Percentiles rank a stretch among this genome's conserved stretches.
Conservation (phyloP, 2,329 filamentous ascomycete species). For the Aspergillus piperis region DNA sequence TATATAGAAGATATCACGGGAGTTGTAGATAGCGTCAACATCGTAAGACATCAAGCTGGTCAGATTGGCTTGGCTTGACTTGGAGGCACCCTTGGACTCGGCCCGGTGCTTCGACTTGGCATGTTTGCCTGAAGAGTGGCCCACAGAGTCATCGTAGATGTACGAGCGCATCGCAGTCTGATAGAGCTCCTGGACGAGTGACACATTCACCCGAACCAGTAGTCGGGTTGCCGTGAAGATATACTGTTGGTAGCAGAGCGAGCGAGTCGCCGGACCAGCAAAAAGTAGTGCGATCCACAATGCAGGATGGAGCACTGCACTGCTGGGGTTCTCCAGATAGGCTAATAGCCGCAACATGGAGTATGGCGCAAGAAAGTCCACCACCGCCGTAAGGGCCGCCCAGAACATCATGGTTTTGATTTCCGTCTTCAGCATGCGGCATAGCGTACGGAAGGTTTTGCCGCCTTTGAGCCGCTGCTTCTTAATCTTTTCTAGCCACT, state of each 20-base stretch:
- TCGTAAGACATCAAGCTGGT: slow-evolving; percentile 63
- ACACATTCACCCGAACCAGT: slow-evolving; percentile 58
- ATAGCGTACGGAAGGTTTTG: slow-evolving; percentile 30
- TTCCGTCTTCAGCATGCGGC: slow-evolving; percentile 26
- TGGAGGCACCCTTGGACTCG: slow-evolving; percentile 29
- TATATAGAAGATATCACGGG: slow-evolving; percentile 55
- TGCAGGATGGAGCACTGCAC: slow-evolving; percentile 52
- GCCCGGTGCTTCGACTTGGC: background rate
- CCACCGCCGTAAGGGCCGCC: slow-evolving; percentile 23
- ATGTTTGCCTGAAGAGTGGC: background rate
- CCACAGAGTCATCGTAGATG: slow-evolving; percentile 51
- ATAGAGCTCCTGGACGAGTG: slow-evolving; percentile 61
- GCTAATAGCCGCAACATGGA: slow-evolving; percentile 57
- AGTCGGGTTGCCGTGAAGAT: slow-evolving; percentile 60
- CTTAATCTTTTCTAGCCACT: slow-evolving; percentile 29
- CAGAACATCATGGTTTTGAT: slow-evolving; percentile 32
- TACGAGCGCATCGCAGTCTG: slow-evolving; percentile 57
- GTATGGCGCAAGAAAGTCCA: slow-evolving; percentile 57
- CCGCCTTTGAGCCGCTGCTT: slow-evolving; percentile 28
- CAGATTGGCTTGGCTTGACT: slow-evolving; percentile 53
- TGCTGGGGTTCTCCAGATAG: slow-evolving; percentile 51
- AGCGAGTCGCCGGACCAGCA: slow-evolving; percentile 51
- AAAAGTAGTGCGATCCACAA: slow-evolving; percentile 59
- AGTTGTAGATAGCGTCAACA: slow-evolving; percentile 56
- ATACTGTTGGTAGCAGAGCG: slow-evolving; percentile 58